Base-by-base conservation (phyloP, 176 grass and related monocot species). In the Eremochloa ophiuroides region DNA sequence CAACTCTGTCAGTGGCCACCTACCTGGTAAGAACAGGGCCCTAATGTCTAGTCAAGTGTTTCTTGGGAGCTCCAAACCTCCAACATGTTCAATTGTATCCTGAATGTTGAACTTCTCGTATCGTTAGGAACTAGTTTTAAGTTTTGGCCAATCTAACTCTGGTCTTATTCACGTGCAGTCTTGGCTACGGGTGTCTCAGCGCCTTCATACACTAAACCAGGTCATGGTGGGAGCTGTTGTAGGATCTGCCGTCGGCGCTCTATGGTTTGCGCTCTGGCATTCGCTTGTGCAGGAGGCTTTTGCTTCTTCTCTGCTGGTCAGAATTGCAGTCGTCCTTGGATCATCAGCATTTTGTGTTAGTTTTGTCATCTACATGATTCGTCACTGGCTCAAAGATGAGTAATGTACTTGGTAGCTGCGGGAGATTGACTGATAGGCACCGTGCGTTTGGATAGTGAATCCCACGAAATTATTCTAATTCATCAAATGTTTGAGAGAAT, bases 201-300 rank as follows among this genome's bases (percentile, higher is more conserved):
- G 71, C 53, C 93, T 96, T 71, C 97, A 99, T 76, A 95, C 97
- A 10, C 38, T 60, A 35, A 95, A 80, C 61, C 97, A 96, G 87
- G 74, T 99, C 62, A 74, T 90, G 6, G 97, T 96, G 14, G 97
- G 93, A 34, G 87, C 76, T 17, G 17, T 76, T 22, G 44, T 96
- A 60, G 97, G 97, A 65, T 82, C 83, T 77, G 9, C 53, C 43
- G 84, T 88, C 4, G 43, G 73, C 64, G 83, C 80, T 70, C 10
- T 62, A 15, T 99, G 91, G 97, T 90, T 88, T 76, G 80, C 56
- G 77, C 67, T 90, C 75, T 99, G 93, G 89, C 87, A 95, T 91
- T 78, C 86, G 10, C 66, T 91, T 31, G 77, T 99, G 40, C 71
- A 55, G 23, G 47, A 88, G 70, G 93, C 89, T 29, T 91, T 90